phyloP scores from a whole-genome alignment of 768 basidiomycete species.

The Rhodosporidiobolus sp. region DNA sequence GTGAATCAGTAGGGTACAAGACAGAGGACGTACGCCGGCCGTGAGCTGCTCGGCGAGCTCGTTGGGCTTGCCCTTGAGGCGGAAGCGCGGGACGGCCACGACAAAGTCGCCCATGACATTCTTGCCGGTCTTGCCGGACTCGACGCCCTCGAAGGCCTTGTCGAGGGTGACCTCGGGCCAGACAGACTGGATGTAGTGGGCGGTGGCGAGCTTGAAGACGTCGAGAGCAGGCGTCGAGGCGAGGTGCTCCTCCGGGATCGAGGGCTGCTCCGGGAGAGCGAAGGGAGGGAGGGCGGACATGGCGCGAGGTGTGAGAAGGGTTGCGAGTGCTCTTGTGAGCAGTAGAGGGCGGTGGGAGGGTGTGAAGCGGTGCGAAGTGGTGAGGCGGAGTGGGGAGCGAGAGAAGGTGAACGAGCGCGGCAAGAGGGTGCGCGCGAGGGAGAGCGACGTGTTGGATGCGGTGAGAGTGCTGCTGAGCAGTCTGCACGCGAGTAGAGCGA shows the following conservation, averaged over 20 bases:
- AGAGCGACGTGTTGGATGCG: too few species aligned
- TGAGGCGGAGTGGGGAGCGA: too few species aligned
- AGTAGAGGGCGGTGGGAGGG: too few species aligned
- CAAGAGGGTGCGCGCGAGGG: too few species aligned
- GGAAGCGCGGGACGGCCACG: conserved; percentile 85
- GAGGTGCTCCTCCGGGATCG: conserved; percentile 13
- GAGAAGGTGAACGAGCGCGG: too few species aligned
- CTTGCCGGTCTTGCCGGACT: conserved; percentile 83
- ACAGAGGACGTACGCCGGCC: conserved; percentile 58
- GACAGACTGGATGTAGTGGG: conserved; percentile 60
- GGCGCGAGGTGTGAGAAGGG: not conserved
- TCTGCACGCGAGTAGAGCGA: too few species aligned
- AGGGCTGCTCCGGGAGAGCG: conserved; percentile 15
- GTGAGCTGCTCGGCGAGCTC: conserved; percentile 70
- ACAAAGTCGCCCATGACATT: conserved; percentile 68
- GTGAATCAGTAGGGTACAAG: too few species aligned
- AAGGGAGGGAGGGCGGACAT: conserved; percentile 27
- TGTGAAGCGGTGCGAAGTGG: too few species aligned
- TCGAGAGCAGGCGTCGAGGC: conserved; percentile 68
- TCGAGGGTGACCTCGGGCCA: conserved; percentile 54
- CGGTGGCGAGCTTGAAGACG: conserved; percentile 75
- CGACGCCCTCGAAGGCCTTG: conserved; percentile 77
- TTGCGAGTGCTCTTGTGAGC: not conserved
- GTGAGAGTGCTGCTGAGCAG: too few species aligned
- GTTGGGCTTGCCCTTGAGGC: conserved; percentile 76